These are phyloP conservation scores for Candida sp. DNA, from an alignment of 1,139 yeast species.

Conservation along the genomic window DNA sequence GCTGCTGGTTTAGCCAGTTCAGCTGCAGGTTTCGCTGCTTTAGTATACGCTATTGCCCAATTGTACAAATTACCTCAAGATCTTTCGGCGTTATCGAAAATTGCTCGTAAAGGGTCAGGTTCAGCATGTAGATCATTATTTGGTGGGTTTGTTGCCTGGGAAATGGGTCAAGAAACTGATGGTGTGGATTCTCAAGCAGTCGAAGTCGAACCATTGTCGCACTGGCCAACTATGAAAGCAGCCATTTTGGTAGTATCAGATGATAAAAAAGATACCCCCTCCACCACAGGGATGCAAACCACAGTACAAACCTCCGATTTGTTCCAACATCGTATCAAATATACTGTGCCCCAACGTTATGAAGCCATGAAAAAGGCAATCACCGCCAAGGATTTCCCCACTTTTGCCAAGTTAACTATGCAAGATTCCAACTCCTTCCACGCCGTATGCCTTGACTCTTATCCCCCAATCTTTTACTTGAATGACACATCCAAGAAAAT, in stretches of 20 bases:
- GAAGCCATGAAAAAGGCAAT: conserved; percentile 80
- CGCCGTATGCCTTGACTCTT: conserved; percentile 92
- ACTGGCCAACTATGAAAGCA: conserved; percentile 94
- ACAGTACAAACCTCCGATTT: conserved; percentile 88
- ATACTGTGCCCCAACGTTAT: conserved; percentile 84
- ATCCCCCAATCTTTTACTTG: conserved; percentile 93
- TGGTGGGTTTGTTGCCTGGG: conserved; percentile 99
- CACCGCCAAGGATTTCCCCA: conserved; percentile 62
- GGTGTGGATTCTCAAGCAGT: conserved; percentile 94
- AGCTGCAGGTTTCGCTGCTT: conserved; percentile 98
- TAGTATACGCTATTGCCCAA: conserved; percentile 81
- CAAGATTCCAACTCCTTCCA: conserved; percentile 96
- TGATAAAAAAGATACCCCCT: conserved; percentile 89
- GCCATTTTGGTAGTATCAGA: conserved; percentile 91
- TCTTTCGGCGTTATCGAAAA: conserved; percentile 79
- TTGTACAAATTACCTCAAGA: conserved; percentile 79
- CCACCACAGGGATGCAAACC: conserved; percentile 94
- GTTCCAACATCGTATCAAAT: conserved; percentile 70
- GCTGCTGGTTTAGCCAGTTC: conserved; percentile 98
- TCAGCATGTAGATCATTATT: conserved; percentile 96
- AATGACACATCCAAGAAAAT: conserved; percentile 93
- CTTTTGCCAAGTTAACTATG: conserved; percentile 91
- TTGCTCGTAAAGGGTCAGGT: conserved; percentile 98
- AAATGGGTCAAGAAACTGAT: conserved; percentile 73
- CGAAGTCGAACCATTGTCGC: conserved; percentile 76